Evolutionary conservation across 1,284 basidiomycete genomes (phyloP).

Genomic region (Amylostereum chailletii): DNA sequence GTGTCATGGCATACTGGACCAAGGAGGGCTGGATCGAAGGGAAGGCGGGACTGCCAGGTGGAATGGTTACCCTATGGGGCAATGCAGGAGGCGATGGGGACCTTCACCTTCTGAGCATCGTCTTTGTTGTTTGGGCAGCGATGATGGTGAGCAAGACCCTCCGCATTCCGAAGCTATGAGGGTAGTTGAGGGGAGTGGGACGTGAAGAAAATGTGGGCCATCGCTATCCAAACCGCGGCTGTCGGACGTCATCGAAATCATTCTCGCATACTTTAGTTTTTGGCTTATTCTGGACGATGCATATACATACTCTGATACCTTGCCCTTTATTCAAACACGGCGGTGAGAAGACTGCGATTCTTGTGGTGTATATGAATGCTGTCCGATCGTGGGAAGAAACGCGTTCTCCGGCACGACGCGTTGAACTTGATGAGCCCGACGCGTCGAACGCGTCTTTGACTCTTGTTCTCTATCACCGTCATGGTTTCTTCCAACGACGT

Average conservation of each 20-base stretch:
- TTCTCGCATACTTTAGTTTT: not conserved
- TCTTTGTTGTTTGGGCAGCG: conserved; percentile 81
- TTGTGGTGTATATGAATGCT: no score
- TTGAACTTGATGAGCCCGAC: conserved; percentile 13
- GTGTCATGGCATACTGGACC: conserved; percentile 75
- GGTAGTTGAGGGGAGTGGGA: not conserved
- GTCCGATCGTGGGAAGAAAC: no score
- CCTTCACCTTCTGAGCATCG: conserved; percentile 64
- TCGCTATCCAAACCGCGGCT: not conserved
- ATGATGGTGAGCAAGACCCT: conserved; percentile 96
- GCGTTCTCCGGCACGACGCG: not conserved
- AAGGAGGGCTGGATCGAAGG: conserved; percentile 79
- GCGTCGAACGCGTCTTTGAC: conserved; percentile 14
- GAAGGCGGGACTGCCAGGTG: conserved; percentile 67
- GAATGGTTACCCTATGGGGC: conserved; percentile 68
- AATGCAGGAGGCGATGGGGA: conserved; percentile 67
- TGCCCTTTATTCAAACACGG: no score
- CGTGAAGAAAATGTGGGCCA: no score
- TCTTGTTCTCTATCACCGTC: conserved; percentile 9
- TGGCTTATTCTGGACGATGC: no score
- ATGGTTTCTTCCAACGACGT: conserved; percentile 52
- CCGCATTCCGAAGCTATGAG: conserved; percentile 67
- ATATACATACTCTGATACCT: no score
- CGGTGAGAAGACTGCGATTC: no score
- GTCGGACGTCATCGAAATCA: not conserved